These are phyloP conservation scores for Lotmaria passim DNA, from an alignment of 208 protist genomes.

Conservation along the genomic window DNA sequence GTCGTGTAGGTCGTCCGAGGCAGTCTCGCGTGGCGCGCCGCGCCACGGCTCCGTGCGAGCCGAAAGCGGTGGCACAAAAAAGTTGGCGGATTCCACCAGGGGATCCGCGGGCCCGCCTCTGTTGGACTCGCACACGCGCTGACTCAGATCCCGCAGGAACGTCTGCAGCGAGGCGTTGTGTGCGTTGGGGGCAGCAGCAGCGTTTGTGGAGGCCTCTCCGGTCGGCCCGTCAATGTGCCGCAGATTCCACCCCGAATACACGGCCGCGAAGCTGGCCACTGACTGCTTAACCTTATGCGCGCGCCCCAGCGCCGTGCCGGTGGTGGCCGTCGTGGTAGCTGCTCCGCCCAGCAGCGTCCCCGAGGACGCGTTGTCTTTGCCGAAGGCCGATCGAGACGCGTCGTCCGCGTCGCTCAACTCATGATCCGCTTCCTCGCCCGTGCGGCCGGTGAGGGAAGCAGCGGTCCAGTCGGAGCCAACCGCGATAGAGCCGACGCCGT, in stretches of 20 bases:
- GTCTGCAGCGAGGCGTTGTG: slow-evolving; percentile 30
- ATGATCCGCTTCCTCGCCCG: slow-evolving; percentile 15
- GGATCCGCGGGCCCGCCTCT: background rate
- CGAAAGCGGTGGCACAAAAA: slow-evolving; percentile 4
- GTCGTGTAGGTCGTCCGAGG: background rate
- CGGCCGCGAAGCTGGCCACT: slow-evolving; percentile 54
- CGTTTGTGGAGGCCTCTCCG: slow-evolving; percentile 2
- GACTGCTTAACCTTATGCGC: slow-evolving; percentile 42
- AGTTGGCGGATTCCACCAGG: slow-evolving; percentile 20
- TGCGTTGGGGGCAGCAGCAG: background rate
- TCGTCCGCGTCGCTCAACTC: slow-evolving; percentile 31
- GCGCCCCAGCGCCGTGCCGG: slow-evolving; percentile 18
- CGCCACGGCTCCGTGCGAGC: slow-evolving; percentile 14
- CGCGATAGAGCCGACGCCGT: slow-evolving; percentile 80
- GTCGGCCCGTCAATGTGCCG: slow-evolving; percentile 27
- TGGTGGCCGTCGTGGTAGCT: slow-evolving; percentile 4
- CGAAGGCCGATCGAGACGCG: slow-evolving; percentile 8
- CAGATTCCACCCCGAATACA: slow-evolving; percentile 53
- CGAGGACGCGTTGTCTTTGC: slow-evolving; percentile 18
- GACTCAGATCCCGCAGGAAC: slow-evolving; percentile 35
- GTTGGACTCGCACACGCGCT: slow-evolving; percentile 27
- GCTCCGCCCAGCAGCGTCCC: slow-evolving; percentile 16
- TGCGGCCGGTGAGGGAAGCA: slow-evolving; percentile 8
- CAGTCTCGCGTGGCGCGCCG: slow-evolving; percentile 7
- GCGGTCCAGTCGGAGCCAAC: slow-evolving; percentile 40